Conservation (phyloP, 495 filamentous ascomycete species). For the Penicillium subrubescens region DNA sequence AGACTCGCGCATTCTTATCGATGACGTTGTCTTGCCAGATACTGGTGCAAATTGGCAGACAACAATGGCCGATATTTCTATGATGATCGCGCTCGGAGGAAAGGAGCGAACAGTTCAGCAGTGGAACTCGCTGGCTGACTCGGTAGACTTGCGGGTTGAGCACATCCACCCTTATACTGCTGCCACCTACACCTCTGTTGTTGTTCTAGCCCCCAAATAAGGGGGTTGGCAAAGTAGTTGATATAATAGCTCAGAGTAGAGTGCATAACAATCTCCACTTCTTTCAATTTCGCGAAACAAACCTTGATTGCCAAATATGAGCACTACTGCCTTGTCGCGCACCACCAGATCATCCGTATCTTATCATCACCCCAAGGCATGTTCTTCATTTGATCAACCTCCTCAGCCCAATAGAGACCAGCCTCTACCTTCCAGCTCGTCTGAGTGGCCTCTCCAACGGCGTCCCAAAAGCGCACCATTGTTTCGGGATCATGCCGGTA, state of each 20-base stretch:
- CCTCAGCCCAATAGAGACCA: constrained; percentile 15
- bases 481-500: constrained; percentile 47
- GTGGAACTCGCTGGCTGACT: constrained; percentile 42
- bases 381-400: constrained; percentile 14
- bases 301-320: not conserved
- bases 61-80: constrained; percentile 36
- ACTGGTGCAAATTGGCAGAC: constrained; percentile 31
- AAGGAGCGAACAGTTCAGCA: constrained; percentile 39
- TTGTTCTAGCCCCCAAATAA: constrained; percentile 27
- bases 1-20: constrained; percentile 43
- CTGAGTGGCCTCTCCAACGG: constrained; percentile 41
- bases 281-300: not conserved
- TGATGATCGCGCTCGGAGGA: constrained; percentile 40
- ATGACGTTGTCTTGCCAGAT: constrained; percentile 43
- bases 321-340: constrained; percentile 15
- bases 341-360: constrained; percentile 24
- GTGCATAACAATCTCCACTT: not conserved
- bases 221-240: not conserved
- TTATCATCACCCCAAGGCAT: constrained; percentile 16
- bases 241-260: not conserved
- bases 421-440: constrained; percentile 45
- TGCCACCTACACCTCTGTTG: constrained; percentile 23
- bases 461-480: constrained; percentile 48
- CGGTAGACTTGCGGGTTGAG: constrained; percentile 44
- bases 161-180: constrained; percentile 42